Evolutionary conservation across 2,329 filamentous ascomycete genomes (phyloP), one percentile per base, ranked within the genome.

Genomic region (Ceratocystis albifundus): DNA sequence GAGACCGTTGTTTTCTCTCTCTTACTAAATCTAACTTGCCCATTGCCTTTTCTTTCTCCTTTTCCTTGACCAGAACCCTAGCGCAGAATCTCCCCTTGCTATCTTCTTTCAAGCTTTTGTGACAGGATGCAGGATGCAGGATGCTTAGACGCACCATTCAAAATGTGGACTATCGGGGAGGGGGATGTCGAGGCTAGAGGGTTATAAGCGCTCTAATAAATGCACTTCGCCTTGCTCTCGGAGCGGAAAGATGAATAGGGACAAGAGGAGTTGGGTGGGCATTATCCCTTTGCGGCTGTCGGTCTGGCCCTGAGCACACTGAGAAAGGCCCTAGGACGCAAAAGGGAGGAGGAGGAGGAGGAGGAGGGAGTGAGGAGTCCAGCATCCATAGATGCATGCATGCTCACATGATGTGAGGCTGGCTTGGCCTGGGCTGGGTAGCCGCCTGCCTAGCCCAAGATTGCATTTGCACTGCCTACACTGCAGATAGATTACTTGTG

Each of bases 191-290:
- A 20, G 48, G 7, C 44, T 20, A 46, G 12, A 50, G 46, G 17
- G 28, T 41, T 53, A 32, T 30, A 48, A 64, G 44, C 45, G 62
- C 45, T 64, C 62, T 36, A 32, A 30, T 64, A 44, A 36, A 66
- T 68, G 75, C 62, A 22, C 32, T 8, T 36, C 55, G 25, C 53
- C 53, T 57, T 57, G 53, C 30, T 57, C n/a, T 3, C 30, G 10
- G 25, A 12, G 28, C 28, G 1, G 53, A 57, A 57, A 3, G 25
- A 57, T 28, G 1, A n/a, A 59, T 7, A 59, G 5, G 28, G 36
- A 20, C 17, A 5, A n/a, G 30, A 59, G 55, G 55, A 59, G 22
- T 59, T 17, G 55, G 8, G 32, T 17, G 55, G 8, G 32, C 15
- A 59, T n/a, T 59, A 8, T 59, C 55, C 28, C 55, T 59, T 36